phyloP scores from a whole-genome alignment of 352 stramenopile species.

The Phytophthora capsici region DNA sequence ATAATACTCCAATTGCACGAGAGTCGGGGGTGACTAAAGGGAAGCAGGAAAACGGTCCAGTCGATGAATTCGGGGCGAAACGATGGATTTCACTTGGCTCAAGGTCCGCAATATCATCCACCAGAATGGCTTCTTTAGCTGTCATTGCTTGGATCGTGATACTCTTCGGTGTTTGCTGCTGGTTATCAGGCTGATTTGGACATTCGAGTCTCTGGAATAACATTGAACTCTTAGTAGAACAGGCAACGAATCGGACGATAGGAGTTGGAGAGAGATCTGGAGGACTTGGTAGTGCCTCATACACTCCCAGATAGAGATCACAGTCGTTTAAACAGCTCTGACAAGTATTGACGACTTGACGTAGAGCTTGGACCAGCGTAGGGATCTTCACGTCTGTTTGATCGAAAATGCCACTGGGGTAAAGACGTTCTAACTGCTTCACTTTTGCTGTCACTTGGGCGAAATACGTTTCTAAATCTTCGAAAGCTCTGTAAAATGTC shows the following conservation, averaged over 20 bases:
- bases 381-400: slow-evolving; percentile 37
- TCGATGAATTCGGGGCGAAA: slow-evolving; percentile 32
- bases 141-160: slow-evolving; percentile 51
- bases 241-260: slow-evolving; percentile 55
- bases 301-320: slow-evolving; percentile 75
- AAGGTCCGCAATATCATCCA: slow-evolving; percentile 46
- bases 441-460: slow-evolving; percentile 31
- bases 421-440: slow-evolving; percentile 26
- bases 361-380: slow-evolving; percentile 68
- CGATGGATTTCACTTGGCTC: slow-evolving; percentile 18
- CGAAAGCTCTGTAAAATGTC: slow-evolving; percentile 50
- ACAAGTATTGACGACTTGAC: slow-evolving; percentile 59
- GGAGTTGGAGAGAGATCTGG: slow-evolving; percentile 30
- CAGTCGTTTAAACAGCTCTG: slow-evolving; percentile 69
- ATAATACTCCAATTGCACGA: slow-evolving; percentile 55
- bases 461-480: slow-evolving; percentile 53
- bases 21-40: slow-evolving; percentile 32
- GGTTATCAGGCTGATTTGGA: slow-evolving; percentile 7
- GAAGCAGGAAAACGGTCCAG: slow-evolving; percentile 65
- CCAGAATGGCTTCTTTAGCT: slow-evolving; percentile 32
- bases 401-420: slow-evolving; percentile 1
- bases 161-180: slow-evolving; percentile 2
- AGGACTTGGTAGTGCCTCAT: slow-evolving; percentile 57
- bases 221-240: slow-evolving; percentile 64
- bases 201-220: slow-evolving; percentile 36